phyloP scores from a whole-genome alignment of 177 flowering plant species.

The Vitis hybrid region DNA sequence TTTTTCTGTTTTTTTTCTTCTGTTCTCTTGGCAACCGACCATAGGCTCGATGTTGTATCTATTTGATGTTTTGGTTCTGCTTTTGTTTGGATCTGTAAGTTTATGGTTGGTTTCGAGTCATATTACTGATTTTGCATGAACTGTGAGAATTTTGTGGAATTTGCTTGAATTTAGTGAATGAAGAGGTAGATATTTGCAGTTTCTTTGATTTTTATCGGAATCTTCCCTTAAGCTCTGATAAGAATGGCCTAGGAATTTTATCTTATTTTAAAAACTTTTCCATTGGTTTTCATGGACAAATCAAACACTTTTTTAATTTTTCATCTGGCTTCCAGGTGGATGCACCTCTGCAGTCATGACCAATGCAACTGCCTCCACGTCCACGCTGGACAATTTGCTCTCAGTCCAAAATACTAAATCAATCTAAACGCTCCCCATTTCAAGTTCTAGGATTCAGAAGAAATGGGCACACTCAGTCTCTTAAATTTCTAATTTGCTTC shows the following conservation, averaged over 20 bases:
- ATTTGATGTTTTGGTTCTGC: background rate
- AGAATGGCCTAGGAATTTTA: too few species aligned
- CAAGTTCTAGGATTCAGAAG: too few species aligned
- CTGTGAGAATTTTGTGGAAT: background rate
- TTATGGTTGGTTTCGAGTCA: background rate
- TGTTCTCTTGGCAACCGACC: background rate
- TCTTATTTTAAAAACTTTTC: too few species aligned
- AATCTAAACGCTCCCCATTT: too few species aligned
- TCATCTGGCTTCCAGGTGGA: background rate
- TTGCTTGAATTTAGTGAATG: background rate
- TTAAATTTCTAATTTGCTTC: too few species aligned
- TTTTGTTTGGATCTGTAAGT: slow-evolving; percentile 10
- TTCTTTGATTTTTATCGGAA: background rate
- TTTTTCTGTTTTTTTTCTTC: background rate
- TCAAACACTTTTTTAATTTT: too few species aligned
- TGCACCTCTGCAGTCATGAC: too few species aligned
- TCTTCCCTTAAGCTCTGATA: background rate
- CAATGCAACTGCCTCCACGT: too few species aligned
- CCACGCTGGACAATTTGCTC: too few species aligned
- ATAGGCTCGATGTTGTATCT: background rate
- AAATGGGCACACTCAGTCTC: too few species aligned
- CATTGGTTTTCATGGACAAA: too few species aligned
- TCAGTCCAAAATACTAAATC: too few species aligned
- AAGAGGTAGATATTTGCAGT: background rate
- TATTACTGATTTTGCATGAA: background rate